Percentiles rank a stretch among this genome's conserved stretches.
These are phyloP conservation scores for Tarenaya hassleriana DNA, from an alignment of 345 rosid species.

Conservation along the genomic window DNA sequence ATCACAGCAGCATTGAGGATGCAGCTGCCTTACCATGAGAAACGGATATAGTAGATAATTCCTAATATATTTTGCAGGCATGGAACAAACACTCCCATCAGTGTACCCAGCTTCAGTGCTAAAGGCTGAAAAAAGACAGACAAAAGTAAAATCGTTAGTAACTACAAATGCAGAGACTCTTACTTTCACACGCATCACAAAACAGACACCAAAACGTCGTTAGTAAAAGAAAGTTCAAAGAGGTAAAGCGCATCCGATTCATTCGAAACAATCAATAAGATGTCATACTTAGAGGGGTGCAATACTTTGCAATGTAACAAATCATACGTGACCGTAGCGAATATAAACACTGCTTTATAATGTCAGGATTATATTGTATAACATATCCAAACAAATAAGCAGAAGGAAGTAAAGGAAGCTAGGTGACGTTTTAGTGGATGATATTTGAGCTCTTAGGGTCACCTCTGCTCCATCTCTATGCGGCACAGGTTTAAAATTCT, in stretches of 20 bases:
- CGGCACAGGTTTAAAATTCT: too few relatives aligned
- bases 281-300: not conserved
- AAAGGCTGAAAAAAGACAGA: conserved; percentile 49
- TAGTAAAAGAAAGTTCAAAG: conserved; percentile 16
- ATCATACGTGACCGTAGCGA: conserved; percentile 11
- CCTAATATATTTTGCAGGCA: conserved; percentile 98
- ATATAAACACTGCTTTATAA: not conserved
- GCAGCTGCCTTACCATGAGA: conserved; percentile 64
- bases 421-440: conserved; percentile 17
- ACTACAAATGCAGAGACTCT: conserved; percentile 11
- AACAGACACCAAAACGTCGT: conserved; percentile 7
- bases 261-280: not conserved
- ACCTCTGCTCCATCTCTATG: conserved; percentile 6
- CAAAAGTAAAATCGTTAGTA: conserved; percentile 22
- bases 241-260: conserved; percentile 1
- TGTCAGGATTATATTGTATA: too few relatives aligned
- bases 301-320: conserved; percentile 10
- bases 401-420: conserved; percentile 1
- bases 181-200: conserved; percentile 16
- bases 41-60: conserved; percentile 95
- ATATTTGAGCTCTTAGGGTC: conserved; percentile 7
- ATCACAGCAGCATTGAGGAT: conserved; percentile 16
- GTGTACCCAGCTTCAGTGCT: conserved; percentile 74
- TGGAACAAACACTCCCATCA: conserved; percentile 99
- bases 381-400: not conserved